phyloP scores from a whole-genome alignment of 495 filamentous ascomycete genomes.

The Penicillium daleae region DNA sequence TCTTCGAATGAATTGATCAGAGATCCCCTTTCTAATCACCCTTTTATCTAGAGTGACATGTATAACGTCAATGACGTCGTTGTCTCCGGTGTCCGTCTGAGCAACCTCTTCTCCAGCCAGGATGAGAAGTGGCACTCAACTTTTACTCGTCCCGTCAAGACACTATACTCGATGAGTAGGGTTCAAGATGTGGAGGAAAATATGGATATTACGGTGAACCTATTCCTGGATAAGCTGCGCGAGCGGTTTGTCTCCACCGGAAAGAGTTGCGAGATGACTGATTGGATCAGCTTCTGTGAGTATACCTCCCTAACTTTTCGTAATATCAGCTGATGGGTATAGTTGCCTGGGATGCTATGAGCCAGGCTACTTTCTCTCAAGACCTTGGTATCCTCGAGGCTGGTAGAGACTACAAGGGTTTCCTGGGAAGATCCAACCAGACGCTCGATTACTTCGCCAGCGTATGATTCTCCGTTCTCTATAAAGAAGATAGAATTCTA shows the following conservation, averaged over 20 bases:
- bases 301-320: background rate
- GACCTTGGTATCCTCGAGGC: constrained; percentile 33
- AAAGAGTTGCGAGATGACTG: constrained; percentile 26
- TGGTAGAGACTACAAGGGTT: constrained; percentile 24
- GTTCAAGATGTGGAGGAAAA: constrained; percentile 32
- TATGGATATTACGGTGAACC: constrained; percentile 31
- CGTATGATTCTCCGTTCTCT: background rate
- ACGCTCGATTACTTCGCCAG: constrained; percentile 39
- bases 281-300: constrained; percentile 28
- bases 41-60: constrained; percentile 29
- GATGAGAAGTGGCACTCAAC: constrained; percentile 39
- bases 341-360: constrained; percentile 46
- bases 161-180: constrained; percentile 35
- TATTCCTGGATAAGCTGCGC: constrained; percentile 31
- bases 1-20: background rate
- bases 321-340: background rate
- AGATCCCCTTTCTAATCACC: background rate
- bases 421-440: constrained; percentile 28
- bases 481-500: background rate
- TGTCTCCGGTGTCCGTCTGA: constrained; percentile 23
- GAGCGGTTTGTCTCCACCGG: constrained; percentile 23
- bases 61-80: constrained; percentile 36
- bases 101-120: constrained; percentile 35
- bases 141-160: constrained; percentile 30
- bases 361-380: constrained; percentile 39